These are phyloP conservation scores for Diaporthe longicolla DNA, from an alignment of 2,329 filamentous ascomycete genomes.

Conservation along the genomic window DNA sequence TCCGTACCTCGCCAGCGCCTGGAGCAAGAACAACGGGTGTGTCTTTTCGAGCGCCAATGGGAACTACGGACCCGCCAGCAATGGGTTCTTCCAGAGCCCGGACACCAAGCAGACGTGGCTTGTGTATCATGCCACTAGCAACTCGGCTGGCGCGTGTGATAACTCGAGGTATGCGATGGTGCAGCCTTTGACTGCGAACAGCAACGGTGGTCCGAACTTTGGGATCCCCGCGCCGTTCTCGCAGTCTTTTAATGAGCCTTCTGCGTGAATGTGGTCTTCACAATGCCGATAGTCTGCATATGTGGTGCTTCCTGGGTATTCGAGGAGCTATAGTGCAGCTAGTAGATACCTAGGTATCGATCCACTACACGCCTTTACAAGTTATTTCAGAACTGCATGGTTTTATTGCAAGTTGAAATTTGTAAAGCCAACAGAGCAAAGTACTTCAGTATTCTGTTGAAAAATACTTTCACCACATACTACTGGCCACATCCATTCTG, in stretches of 20 bases:
- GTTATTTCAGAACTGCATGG: background rate
- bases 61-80: conserved; percentile 70
- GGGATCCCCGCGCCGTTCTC: conserved; percentile 49
- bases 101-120: conserved; percentile 69
- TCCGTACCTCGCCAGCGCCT: conserved; percentile 59
- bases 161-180: conserved; percentile 68
- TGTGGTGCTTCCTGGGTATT: background rate
- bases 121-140: conserved; percentile 68
- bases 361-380: background rate
- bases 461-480: no score
- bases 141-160: conserved; percentile 64
- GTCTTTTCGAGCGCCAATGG: conserved; percentile 67
- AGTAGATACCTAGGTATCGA: background rate
- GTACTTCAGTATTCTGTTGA: background rate
- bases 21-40: conserved; percentile 66
- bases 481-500: no score
- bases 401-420: background rate
- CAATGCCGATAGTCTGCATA: no score
- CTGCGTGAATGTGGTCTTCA: background rate
- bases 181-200: conserved; percentile 64
- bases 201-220: conserved; percentile 67
- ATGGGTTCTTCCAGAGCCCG: conserved; percentile 71
- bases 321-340: background rate
- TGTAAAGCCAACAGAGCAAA: background rate
- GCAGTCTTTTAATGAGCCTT: conserved; percentile 30